These are phyloP conservation scores for Coemansia guatemalensis DNA, from an alignment of 192 early-diverging fungal genomes.

Conservation along the genomic window DNA sequence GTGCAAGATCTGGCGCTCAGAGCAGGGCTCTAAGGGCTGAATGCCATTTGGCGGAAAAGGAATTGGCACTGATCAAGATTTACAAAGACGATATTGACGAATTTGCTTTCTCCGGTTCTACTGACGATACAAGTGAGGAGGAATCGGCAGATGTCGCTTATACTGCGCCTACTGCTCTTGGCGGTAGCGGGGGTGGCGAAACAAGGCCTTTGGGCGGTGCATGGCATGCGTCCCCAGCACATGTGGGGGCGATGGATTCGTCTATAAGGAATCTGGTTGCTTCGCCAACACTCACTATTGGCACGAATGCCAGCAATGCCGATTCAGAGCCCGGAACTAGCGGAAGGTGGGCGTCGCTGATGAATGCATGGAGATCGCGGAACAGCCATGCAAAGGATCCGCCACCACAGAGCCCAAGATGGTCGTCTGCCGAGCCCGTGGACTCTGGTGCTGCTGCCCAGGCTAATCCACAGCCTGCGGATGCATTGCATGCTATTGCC, in stretches of 20 bases:
- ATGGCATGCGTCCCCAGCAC: no score
- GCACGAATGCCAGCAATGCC: neutral
- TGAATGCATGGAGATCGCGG: slow-evolving; percentile 19
- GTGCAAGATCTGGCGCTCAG: slow-evolving; percentile 25
- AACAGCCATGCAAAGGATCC: no score
- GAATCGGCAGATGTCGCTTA: neutral
- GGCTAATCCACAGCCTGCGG: neutral
- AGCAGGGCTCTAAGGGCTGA: slow-evolving; percentile 21
- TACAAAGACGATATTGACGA: slow-evolving; percentile 22
- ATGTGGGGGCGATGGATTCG: no score
- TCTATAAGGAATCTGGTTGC: no score
- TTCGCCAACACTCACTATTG: no score
- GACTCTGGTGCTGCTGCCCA: neutral
- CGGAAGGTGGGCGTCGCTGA: slow-evolving; percentile 13
- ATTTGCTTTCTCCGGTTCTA: slow-evolving; percentile 13
- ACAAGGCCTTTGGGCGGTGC: no score
- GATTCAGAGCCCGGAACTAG: neutral
- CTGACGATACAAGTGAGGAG: slow-evolving; percentile 6
- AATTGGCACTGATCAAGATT: slow-evolving; percentile 27
- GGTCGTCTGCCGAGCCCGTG: neutral
- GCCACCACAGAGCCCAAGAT: neutral
- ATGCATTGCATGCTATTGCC: neutral
- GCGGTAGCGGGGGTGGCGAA: no score
- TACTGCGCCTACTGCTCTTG: no score
- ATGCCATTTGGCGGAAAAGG: slow-evolving; percentile 33